A percentile compares a stretch with the other conserved stretches of the same genome.
Conservation (phyloP, 345 rosid genomes). For the Eucalyptus victrix region DNA sequence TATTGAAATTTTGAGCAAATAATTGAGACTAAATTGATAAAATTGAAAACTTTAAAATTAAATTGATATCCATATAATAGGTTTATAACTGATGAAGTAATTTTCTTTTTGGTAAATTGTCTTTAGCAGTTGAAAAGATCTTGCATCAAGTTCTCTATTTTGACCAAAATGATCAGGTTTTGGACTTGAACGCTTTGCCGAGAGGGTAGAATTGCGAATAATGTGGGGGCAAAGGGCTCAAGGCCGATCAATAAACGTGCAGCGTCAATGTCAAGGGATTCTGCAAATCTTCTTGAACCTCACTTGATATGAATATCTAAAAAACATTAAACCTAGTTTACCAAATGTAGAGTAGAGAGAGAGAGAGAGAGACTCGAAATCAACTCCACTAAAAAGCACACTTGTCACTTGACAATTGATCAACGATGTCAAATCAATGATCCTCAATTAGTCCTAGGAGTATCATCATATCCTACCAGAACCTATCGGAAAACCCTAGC, state of each 20-base stretch:
- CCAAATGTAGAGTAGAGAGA: not conserved
- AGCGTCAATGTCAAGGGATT: not conserved
- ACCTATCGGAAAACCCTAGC: not conserved
- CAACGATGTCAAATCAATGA: not conserved
- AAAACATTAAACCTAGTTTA: not conserved
- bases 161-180: not conserved
- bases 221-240: not conserved
- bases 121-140: not conserved
- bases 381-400: not conserved
- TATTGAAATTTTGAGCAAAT: not conserved
- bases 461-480: not conserved
- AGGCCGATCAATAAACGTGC: not conserved
- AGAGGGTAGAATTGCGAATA: not conserved
- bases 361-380: not conserved
- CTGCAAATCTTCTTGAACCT: not conserved
- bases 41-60: not conserved
- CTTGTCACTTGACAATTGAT: not conserved
- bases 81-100: not conserved
- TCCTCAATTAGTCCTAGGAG: not conserved
- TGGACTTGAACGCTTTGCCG: not conserved
- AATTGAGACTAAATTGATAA: not conserved
- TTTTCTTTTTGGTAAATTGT: not conserved
- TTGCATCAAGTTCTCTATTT: not conserved
- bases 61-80: not conserved
- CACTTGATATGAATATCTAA: not conserved